Evolutionary conservation across 805 yeast species (phyloP).

Genomic region (Candida ovalis): DNA sequence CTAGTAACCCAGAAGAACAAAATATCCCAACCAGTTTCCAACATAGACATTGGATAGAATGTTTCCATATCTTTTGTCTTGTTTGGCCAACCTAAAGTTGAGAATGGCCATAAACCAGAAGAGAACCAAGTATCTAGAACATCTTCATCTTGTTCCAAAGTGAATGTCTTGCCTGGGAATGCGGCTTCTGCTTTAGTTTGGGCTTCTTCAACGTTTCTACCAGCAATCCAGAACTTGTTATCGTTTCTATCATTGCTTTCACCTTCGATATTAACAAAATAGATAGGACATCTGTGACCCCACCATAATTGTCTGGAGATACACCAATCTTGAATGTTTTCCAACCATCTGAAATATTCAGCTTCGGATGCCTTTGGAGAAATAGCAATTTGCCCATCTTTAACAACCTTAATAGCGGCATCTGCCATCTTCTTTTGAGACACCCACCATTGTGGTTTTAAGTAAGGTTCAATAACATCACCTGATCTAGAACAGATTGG

Average conservation of each 20-base stretch:
- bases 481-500: conserved; percentile 96
- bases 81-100: conserved; percentile 94
- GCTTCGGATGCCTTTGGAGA: conserved; percentile 86
- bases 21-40: conserved; percentile 99
- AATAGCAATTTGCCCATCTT: conserved; percentile 73
- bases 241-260: conserved; percentile 57
- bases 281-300: conserved; percentile 98
- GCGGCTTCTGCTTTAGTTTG: conserved; percentile 68
- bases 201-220: conserved; percentile 81
- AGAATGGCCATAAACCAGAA: conserved; percentile 96
- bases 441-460: conserved; percentile 99
- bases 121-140: conserved; percentile 99
- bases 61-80: conserved; percentile 65
- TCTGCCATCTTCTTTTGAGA: conserved; percentile 84
- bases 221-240: conserved; percentile 87
- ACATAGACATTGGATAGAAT: conserved; percentile 87
- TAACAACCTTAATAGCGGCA: conserved; percentile 82
- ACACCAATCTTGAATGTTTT: conserved; percentile 98
- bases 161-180: conserved; percentile 67
- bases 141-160: conserved; percentile 93
- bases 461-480: conserved; percentile 91
- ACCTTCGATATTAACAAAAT: conserved; percentile 80
- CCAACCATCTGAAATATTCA: conserved; percentile 94
- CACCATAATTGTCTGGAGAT: conserved; percentile 88
- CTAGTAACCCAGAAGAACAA: conserved; percentile 98